Conservation (phyloP, 768 basidiomycete species). For the Xerocomus spinulosus region DNA sequence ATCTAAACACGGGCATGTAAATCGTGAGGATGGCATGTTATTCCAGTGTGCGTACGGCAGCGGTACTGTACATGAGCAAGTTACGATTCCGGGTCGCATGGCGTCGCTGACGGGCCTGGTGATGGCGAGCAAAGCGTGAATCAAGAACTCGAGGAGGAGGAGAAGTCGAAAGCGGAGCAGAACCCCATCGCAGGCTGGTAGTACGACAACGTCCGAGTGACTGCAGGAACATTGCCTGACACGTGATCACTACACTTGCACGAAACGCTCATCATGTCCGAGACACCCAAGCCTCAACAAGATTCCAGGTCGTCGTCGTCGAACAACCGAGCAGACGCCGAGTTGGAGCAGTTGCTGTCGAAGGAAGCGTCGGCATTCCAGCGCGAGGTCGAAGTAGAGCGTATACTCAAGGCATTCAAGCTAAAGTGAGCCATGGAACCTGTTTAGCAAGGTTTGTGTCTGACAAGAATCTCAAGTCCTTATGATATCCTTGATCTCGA, state of each 20-base stretch:
- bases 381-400: slow-evolving; percentile 83
- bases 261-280: slow-evolving; percentile 24
- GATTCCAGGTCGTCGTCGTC: slow-evolving; percentile 7
- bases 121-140: slow-evolving; percentile 19
- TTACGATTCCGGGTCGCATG: slow-evolving; percentile 63
- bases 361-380: slow-evolving; percentile 83
- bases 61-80: slow-evolving; percentile 79
- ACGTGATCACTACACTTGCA: neutral
- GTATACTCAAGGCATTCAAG: slow-evolving; percentile 93
- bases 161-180: slow-evolving; percentile 13
- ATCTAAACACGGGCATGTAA: slow-evolving; percentile 45
- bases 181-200: too few species aligned
- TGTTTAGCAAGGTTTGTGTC: too few species aligned
- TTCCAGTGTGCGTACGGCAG: slow-evolving; percentile 53
- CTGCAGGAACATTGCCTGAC: too few species aligned
- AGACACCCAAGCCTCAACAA: slow-evolving; percentile 17
- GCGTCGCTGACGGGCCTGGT: slow-evolving; percentile 35
- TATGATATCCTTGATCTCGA: slow-evolving; percentile 91
- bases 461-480: slow-evolving; percentile 47
- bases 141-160: neutral
- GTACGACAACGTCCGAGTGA: too few species aligned
- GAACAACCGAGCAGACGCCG: slow-evolving; percentile 36
- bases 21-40: neutral
- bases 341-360: slow-evolving; percentile 76
- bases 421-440: slow-evolving; percentile 91